Evolutionary conservation across 2,329 filamentous ascomycete species (phyloP), one percentile per base, ranked within the genome.

Genomic region (Celoporthe dispersa): DNA sequence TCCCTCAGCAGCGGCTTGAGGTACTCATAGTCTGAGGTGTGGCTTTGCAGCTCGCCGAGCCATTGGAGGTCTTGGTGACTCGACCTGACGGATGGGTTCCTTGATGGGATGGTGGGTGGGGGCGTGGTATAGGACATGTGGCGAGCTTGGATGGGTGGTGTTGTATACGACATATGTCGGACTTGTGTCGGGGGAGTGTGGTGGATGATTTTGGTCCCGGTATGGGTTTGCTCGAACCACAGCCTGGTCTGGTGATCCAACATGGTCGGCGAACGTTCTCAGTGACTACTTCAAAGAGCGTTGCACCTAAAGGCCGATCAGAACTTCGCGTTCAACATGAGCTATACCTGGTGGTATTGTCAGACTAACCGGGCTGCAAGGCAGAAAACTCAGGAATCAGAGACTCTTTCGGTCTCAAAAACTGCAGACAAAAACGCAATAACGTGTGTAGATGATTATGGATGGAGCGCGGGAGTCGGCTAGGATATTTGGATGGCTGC

Each of bases 11-110:
- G 35, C 35, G 53, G 51, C 35, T 66, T 66, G 48, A 66, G 51
- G 48, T 39, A 19, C n/a, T 66, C 64, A n/a, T 25, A 55, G 48
- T 57, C 64, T 16, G 64, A 55, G 16, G 31, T 41, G 25, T 59
- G 64, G 41, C 11, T 31, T 37, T 66, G 64, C 25, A 66, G 64
- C n/a, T 66, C 64, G 51, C 48, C 31, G 33, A 57, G 64, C 53
- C 64, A 66, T 19, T 59, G 64, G 22, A 41, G 44, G 25, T 57
- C 64, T 14, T 48, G 35, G 11, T 28, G 53, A 53, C 16, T 31
- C 22, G 64, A 35, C 33, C 28, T 59, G 41, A 41, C 37, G 19
- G 60, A 63, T 5, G 64, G 2, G 22, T 37, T n/a, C 25, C 44
- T 35, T 14, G 48, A n/a, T 12, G 35, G 64, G 19, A 39, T 28